Evolutionary conservation across 768 basidiomycete genomes (phyloP).

Genomic region (Suillus brevipes): DNA sequence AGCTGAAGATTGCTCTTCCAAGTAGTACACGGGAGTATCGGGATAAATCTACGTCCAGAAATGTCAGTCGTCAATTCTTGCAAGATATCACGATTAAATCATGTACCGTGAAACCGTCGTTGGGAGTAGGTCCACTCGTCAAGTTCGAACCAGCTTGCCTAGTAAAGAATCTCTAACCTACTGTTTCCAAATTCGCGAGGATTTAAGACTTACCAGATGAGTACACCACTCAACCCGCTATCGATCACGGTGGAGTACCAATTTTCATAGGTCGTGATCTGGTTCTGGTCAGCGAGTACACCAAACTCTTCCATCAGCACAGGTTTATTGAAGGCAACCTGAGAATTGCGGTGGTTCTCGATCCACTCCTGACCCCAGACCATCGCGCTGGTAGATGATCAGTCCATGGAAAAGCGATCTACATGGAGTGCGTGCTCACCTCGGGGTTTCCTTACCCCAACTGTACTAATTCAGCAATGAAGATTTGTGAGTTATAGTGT

Average conservation of each 20-base stretch:
- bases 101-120: constrained; percentile 49
- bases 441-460: constrained; percentile 46
- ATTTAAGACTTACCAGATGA: constrained; percentile 51
- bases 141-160: constrained; percentile 46
- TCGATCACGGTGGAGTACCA: constrained; percentile 56
- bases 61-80: neutral
- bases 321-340: constrained; percentile 54
- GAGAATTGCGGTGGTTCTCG: constrained; percentile 54
- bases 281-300: constrained; percentile 33
- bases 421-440: neutral
- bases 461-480: constrained; percentile 26
- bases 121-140: constrained; percentile 41
- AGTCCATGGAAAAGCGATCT: neutral
- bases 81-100: neutral
- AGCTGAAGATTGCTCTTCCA: constrained; percentile 13
- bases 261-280: constrained; percentile 47
- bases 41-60: constrained; percentile 13
- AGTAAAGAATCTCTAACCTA: neutral
- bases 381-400: constrained; percentile 19
- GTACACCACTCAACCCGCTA: constrained; percentile 58
- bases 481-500: constrained; percentile 5
- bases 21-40: constrained; percentile 13
- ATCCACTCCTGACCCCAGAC: constrained; percentile 64
- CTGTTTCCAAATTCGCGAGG: neutral
- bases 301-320: constrained; percentile 70